Conservation (phyloP, 2,329 filamentous ascomycete species). For the Penicillium sp. region DNA sequence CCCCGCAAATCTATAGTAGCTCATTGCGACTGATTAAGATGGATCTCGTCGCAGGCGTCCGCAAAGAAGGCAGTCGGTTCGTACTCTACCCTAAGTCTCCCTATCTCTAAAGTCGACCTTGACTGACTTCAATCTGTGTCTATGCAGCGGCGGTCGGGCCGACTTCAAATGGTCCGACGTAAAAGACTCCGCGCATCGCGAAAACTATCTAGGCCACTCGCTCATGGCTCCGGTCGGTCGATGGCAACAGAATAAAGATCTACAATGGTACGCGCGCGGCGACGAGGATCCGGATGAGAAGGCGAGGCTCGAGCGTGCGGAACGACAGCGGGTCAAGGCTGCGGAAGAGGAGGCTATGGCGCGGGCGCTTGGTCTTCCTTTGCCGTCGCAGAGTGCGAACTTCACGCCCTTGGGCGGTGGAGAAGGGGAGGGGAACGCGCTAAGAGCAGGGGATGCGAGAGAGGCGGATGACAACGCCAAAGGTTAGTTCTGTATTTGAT, state of each 20-base stretch:
- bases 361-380: slow-evolving; percentile 77
- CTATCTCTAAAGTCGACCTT: slow-evolving; percentile 16
- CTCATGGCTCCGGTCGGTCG: slow-evolving; percentile 90
- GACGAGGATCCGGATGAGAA: slow-evolving; percentile 56
- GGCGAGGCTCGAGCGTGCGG: slow-evolving; percentile 66
- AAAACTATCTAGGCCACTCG: slow-evolving; percentile 89
- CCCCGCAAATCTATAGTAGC: too few relatives aligned
- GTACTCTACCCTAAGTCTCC: slow-evolving; percentile 14
- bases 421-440: slow-evolving; percentile 31
- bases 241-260: slow-evolving; percentile 80
- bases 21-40: slow-evolving; percentile 54
- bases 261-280: slow-evolving; percentile 68
- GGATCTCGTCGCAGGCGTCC: slow-evolving; percentile 92
- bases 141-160: slow-evolving; percentile 73
- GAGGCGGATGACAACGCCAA: background rate
- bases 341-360: slow-evolving; percentile 92
- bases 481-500: background rate
- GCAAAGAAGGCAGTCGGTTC: slow-evolving; percentile 82
- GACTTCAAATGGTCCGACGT: slow-evolving; percentile 98
- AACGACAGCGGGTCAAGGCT: slow-evolving; percentile 82
- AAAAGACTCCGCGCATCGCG: slow-evolving; percentile 81
- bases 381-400: slow-evolving; percentile 69
- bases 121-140: background rate
- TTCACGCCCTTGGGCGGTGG: slow-evolving; percentile 61
- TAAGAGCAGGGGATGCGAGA: background rate